Evolutionary conservation across 305 asterid genomes (phyloP).

Genomic region (Rubia occidens): DNA sequence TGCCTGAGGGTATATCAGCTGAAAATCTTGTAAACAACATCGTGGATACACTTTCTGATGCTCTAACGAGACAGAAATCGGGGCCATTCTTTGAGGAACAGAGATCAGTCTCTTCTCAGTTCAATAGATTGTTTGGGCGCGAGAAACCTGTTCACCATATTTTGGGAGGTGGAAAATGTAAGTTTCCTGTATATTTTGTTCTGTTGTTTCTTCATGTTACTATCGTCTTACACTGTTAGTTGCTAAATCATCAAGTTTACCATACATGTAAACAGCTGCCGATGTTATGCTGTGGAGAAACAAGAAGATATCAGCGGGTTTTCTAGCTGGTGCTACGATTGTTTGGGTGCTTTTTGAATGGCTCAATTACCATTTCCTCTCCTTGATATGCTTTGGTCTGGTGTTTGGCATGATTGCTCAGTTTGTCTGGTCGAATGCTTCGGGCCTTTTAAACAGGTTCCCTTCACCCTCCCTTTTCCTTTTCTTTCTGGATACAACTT

Average conservation of each 20-base stretch:
- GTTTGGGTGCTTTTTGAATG: constrained; percentile 82
- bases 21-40: constrained; percentile 53
- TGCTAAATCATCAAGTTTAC: not conserved
- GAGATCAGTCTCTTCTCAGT: constrained; percentile 36
- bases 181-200: constrained; percentile 9
- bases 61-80: constrained; percentile 40
- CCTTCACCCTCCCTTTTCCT: not conserved
- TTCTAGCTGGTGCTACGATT: constrained; percentile 48
- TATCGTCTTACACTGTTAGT: not conserved
- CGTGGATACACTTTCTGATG: constrained; percentile 51
- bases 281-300: constrained; percentile 79
- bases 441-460: constrained; percentile 44
- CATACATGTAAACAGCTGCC: constrained; percentile 43
- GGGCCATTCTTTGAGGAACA: constrained; percentile 51
- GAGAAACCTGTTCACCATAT: constrained; percentile 63
- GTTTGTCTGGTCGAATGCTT: constrained; percentile 55
- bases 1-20: constrained; percentile 71
- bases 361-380: constrained; percentile 66
- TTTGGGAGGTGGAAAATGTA: constrained; percentile 86
- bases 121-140: constrained; percentile 68
- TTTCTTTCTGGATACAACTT: constrained; percentile 1
- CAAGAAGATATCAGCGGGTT: constrained; percentile 72
- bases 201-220: not conserved
- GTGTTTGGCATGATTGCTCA: constrained; percentile 46
- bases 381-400: constrained; percentile 49